Base-by-base conservation (phyloP, 805 yeast genomes). In the Barnettozyma sp. region DNA sequence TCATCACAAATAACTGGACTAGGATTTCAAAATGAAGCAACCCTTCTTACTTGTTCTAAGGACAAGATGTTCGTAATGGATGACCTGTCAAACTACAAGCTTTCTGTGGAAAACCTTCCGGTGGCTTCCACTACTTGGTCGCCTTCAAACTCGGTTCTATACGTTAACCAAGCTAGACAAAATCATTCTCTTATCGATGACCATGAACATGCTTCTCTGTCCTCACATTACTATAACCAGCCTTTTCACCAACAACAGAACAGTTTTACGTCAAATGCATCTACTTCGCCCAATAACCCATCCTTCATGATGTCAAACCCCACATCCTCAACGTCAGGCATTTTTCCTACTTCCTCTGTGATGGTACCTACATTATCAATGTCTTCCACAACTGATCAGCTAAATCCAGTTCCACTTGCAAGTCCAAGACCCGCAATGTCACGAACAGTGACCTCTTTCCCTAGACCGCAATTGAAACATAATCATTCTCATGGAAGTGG, bases 41-140 rank as follows among this genome's bases (percentile, higher is more conserved):
- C 54, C 24, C 43, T 77, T 6, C 68, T 74, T 59, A 66, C 74
- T 24, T 62, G 68, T 18, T 70, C 79, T 3, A 65, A 66, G 36
- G 84, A 78, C 46, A 66, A 66, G 36, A 52, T 50, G 13, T 55
- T 77, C 27, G 50, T 66, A 4, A 73, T 66, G 42, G 69, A 71
- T 35, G 77, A 74, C 45, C 55, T 76, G 8, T 43, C 63, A 1
- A 42, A 44, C 10, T 71, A 70, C 36, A 61, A 61, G 48, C 68
- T 41, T 5, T 59, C 65, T 2, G 52, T 72, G 6, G 78, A 76
- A 33, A 69, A 72, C 27, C 52, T 85, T 20, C 64, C 75, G 2
- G 56, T 68, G 7, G 65, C 67, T 1, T 60, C 83, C 0, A 50
- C 70, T 5, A 65, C 77, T 0, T 84, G 92, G 94, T 63, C 73